Percentiles rank a stretch among this genome's conserved stretches.
Conservation (phyloP, 768 basidiomycete species). For the Trametopsis cervina region DNA sequence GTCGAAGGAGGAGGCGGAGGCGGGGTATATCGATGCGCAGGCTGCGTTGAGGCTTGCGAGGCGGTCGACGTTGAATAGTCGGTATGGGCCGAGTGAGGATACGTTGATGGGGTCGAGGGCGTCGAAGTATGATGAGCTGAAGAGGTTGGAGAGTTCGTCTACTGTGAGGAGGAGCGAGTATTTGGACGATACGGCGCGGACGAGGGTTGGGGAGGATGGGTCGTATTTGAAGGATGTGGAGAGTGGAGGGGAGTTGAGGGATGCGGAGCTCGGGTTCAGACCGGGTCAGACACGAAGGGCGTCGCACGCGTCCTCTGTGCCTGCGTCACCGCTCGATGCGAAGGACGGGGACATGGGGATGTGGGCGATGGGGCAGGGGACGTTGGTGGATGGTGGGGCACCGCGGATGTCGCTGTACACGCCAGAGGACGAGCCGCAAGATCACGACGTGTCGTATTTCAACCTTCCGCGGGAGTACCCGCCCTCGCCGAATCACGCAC, state of each 20-base stretch:
- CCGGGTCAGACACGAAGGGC: not conserved
- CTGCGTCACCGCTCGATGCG: not conserved
- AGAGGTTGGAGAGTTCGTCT: slow-evolving; percentile 21
- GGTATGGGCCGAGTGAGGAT: slow-evolving; percentile 29
- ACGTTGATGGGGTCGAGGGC: slow-evolving; percentile 31
- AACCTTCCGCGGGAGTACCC: slow-evolving; percentile 1
- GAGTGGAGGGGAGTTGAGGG: not conserved
- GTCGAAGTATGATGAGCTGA: slow-evolving; percentile 33
- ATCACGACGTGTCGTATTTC: not conserved
- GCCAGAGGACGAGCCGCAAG: not conserved
- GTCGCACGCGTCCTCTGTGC: not conserved
- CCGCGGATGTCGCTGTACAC: not conserved
- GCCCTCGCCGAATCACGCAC: not conserved
- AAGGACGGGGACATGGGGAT: not conserved
- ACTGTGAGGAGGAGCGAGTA: slow-evolving; percentile 27
- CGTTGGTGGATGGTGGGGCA: not conserved
- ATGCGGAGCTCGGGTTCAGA: not conserved
- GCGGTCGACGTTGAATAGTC: slow-evolving; percentile 20
- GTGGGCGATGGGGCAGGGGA: not conserved
- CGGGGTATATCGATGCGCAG: slow-evolving; percentile 13
- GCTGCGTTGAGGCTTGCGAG: slow-evolving; percentile 31
- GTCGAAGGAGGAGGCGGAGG: slow-evolving; percentile 13
- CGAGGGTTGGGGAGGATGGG: slow-evolving; percentile 20
- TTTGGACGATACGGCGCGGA: slow-evolving; percentile 27
- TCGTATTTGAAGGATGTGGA: slow-evolving; percentile 13